phyloP scores from a whole-genome alignment of 441 rosid genomes.

The Pelargonium cotyledonis region DNA sequence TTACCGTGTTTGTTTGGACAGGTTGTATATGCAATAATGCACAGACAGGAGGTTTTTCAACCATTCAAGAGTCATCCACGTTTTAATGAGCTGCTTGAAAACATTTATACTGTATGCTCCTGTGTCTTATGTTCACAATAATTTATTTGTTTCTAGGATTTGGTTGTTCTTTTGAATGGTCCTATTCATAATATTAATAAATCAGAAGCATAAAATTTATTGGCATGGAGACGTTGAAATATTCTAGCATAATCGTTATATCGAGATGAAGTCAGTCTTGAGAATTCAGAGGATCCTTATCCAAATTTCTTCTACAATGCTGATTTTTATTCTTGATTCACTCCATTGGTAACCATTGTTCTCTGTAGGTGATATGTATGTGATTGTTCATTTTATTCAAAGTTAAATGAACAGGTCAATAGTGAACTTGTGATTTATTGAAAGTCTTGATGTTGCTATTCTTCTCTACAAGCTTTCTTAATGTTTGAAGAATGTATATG shows the following conservation, averaged over 20 bases:
- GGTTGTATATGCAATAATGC: slow-evolving; percentile 94
- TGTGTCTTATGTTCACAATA: background rate
- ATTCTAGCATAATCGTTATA: background rate
- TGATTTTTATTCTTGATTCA: no score
- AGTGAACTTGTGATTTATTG: slow-evolving; percentile 1
- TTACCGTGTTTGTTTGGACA: slow-evolving; percentile 27
- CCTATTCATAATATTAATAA: background rate
- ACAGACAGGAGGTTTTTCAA: slow-evolving; percentile 92
- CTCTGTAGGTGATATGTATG: no score
- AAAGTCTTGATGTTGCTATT: background rate
- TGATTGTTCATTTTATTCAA: no score
- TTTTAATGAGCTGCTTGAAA: slow-evolving; percentile 86
- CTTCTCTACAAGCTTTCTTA: slow-evolving; percentile 1
- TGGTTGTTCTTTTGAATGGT: background rate
- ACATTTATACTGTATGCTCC: slow-evolving; percentile 65
- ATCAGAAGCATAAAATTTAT: no score
- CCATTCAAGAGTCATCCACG: slow-evolving; percentile 91
- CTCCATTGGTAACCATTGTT: no score
- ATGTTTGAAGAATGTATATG: slow-evolving; percentile 2
- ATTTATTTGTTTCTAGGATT: background rate
- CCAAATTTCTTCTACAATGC: no score
- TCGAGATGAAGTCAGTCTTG: no score
- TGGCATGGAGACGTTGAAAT: background rate
- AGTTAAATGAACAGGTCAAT: background rate
- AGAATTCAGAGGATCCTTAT: no score